Base-by-base conservation (phyloP, 2,329 filamentous ascomycete species). In the Chalaropsis ovoidea region DNA sequence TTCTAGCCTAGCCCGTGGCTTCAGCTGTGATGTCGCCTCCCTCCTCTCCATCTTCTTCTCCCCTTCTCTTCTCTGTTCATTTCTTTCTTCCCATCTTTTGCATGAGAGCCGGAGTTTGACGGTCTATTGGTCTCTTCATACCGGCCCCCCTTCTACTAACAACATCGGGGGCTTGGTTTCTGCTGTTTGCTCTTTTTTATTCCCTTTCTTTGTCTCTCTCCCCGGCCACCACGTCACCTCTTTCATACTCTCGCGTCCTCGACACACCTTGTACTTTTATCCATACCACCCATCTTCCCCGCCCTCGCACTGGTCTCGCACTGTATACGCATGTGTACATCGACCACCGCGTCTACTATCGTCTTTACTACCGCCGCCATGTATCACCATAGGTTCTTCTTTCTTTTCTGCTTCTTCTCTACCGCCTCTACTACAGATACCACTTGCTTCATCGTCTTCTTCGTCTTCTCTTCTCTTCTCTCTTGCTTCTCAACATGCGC, bases 11-110 rank as follows among this genome's bases (percentile, higher is more conserved):
- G 31, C 3, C n/a, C 13, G 42, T 67, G 35, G n/a, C n/a, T 10
- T 41, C 22, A 24, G n/a, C 75, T 45, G 72, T n/a, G n/a, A n/a
- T n/a, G n/a, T n/a, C n/a, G n/a, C n/a, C n/a, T n/a, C 73, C 24
- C 69, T 77, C 5, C 27, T 56, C 43, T 41, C 6, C 13, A 17
- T 43, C 41, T 52, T 42, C 42, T 61, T 52, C 27, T 43, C 6
- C 5, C 5, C 15, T 22, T 35, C 13, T 39, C 10, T 35, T 47
- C 8, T 35, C 27, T 56, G 13, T 56, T 31, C 24, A 22, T 15
- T 56, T 56, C 11, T 27, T 56, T 35, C n/a, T 27, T 15, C 52
- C 22, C 15, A 11, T 56, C 52, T 27, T 56, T 31, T 35, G 15
- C 52, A 31, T 31, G 52, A 56, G 52, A 31, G 24, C 8, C 17